Base-by-base conservation (phyloP, 441 rosid species). In the Melastoma candidum region DNA sequence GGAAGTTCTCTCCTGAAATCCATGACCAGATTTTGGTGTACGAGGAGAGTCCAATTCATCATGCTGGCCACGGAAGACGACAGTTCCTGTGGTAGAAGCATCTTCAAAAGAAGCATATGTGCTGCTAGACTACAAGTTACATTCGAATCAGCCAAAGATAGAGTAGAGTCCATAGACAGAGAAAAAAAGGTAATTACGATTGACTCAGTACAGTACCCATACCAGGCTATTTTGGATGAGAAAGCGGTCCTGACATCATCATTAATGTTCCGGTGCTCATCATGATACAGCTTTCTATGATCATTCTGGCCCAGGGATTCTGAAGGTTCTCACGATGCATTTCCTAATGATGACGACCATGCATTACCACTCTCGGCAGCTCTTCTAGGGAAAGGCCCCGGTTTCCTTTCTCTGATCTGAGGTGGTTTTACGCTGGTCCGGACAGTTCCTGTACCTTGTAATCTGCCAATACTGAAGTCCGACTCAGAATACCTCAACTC, bases 391-490 rank as follows among this genome's bases (percentile, higher is more conserved):
- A 70, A 57, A 74, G 68, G 75, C 75, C 78, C 96, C 56, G 75
- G 70, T 70, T 76, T 83, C 84, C 77, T 84, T 77, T 89, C 96
- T 80, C 90, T 77, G 59, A 77, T 75, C 71, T 85, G 97, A 46
- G 99, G 94, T 47, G 87, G 92, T 71, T 71, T 82, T 61, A 74
- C 67, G 63, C 78, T 79, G 69, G 83, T 80, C 64, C 74, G 75
- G 44, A 87, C 76, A 48, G 96, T 84, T 64, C 87, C 96, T 26
- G 77, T 68, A 73, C 84, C 61, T 68, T 66, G 84, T 29, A 84
- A 60, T 71, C 84, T 96, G 65, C 96, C 87, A 62, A 87, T 74
- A 74, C 96, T 93, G 75, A 89, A 93, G 74, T 93, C 95, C 99
- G 97, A 93, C 47, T 90, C 99, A 65, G 90, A 80, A 74, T 69